Conservation (phyloP, 345 rosid species). For the Gossypium mustelinum region DNA sequence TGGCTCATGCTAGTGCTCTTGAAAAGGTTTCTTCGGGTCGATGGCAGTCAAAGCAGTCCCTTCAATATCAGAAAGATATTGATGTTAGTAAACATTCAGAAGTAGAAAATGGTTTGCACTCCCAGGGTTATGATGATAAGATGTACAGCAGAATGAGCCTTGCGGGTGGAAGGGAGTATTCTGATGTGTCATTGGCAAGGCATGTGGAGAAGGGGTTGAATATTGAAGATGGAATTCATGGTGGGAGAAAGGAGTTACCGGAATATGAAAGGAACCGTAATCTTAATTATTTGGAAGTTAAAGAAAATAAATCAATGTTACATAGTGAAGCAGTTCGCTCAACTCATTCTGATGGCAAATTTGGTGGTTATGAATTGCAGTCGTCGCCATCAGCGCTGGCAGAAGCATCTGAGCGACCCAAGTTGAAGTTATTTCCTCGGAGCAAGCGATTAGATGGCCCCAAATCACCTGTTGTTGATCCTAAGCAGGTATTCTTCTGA, state of each 20-base stretch:
- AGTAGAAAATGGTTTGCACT: constrained; percentile 28
- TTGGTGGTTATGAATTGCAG: constrained; percentile 37
- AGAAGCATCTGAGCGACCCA: constrained; percentile 57
- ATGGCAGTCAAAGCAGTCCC: constrained; percentile 62
- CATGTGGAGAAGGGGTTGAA: constrained; percentile 33
- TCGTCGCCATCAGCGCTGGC: constrained; percentile 25
- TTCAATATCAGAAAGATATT: constrained; percentile 38
- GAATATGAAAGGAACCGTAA: constrained; percentile 34
- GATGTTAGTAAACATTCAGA: constrained; percentile 46
- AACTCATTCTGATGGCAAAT: constrained; percentile 33
- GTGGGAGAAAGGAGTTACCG: constrained; percentile 35
- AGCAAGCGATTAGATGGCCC: constrained; percentile 51
- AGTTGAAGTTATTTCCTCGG: constrained; percentile 60
- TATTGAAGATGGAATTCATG: constrained; percentile 35
- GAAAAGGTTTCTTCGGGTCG: constrained; percentile 74
- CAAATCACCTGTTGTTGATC: constrained; percentile 36
- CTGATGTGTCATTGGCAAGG: constrained; percentile 33
- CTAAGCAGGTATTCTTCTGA: constrained; percentile 38
- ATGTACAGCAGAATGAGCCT: constrained; percentile 22
- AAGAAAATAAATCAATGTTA: constrained; percentile 34
- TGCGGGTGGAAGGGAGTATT: constrained; percentile 30
- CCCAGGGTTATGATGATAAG: constrained; percentile 31
- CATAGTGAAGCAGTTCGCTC: constrained; percentile 32
- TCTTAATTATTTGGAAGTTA: constrained; percentile 35
- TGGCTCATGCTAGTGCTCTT: constrained; percentile 63